Conservation (phyloP, 805 yeast genomes). For the Ogataea allantospora region DNA sequence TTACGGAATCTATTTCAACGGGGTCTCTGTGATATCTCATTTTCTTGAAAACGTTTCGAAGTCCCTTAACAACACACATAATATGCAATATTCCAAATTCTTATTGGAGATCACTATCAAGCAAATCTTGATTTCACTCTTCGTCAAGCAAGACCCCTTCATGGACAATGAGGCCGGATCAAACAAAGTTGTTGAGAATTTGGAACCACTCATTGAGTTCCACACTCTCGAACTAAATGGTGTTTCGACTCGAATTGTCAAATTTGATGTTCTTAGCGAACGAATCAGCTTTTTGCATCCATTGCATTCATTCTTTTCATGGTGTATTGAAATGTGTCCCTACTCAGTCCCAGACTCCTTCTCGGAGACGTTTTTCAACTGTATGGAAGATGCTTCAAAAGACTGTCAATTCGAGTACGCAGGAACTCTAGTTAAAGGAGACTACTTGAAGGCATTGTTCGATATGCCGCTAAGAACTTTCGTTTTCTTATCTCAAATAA, state of each 20-base stretch:
- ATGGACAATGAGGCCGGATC: slow-evolving; percentile 6
- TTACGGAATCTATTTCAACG: slow-evolving; percentile 69
- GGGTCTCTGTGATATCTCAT: slow-evolving; percentile 64
- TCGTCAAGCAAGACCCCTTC: slow-evolving; percentile 11
- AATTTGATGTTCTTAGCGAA: slow-evolving; percentile 43
- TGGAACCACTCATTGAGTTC: slow-evolving; percentile 25
- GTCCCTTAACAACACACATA: slow-evolving; percentile 34
- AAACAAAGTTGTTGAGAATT: slow-evolving; percentile 21
- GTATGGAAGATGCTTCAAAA: slow-evolving; percentile 12
- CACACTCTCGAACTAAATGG: slow-evolving; percentile 24
- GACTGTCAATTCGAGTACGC: slow-evolving; percentile 2
- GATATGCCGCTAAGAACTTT: slow-evolving; percentile 78
- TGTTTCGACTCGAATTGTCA: slow-evolving; percentile 28
- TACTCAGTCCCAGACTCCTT: slow-evolving; percentile 15
- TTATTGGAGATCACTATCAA: slow-evolving; percentile 13
- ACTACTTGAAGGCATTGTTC: slow-evolving; percentile 39
- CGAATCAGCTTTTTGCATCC: slow-evolving; percentile 77
- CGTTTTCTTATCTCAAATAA: slow-evolving; percentile 78
- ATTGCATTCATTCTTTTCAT: slow-evolving; percentile 67
- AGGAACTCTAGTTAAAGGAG: slow-evolving; percentile 7
- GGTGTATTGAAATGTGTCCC: slow-evolving; percentile 59
- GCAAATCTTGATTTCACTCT: slow-evolving; percentile 14
- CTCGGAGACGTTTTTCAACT: slow-evolving; percentile 8
- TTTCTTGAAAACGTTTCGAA: slow-evolving; percentile 55
- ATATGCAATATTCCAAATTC: slow-evolving; percentile 7